Conservation (phyloP, 2,329 filamentous ascomycete species). For the Metarhizium rileyi region DNA sequence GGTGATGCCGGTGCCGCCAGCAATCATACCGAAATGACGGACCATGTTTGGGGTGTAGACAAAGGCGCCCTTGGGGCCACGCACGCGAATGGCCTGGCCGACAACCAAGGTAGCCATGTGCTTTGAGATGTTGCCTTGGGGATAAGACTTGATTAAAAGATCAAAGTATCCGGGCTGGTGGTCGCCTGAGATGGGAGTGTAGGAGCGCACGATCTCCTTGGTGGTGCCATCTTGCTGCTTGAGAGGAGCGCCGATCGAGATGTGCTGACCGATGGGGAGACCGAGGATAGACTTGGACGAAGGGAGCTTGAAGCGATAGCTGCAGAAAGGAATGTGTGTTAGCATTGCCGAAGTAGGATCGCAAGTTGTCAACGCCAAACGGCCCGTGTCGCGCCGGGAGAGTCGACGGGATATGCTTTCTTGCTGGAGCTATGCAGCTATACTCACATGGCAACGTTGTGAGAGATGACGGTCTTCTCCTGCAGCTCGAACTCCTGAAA, state of each 20-base stretch:
- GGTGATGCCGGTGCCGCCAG: conserved; percentile 93
- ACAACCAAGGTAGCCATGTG: conserved; percentile 75
- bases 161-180: conserved; percentile 88
- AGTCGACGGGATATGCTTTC: too few relatives aligned
- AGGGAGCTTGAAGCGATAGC: conserved; percentile 88
- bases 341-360: conserved; percentile 1
- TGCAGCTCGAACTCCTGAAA: conserved; percentile 91
- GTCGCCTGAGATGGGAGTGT: conserved; percentile 86
- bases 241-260: conserved; percentile 80
- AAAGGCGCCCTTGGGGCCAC: conserved; percentile 94
- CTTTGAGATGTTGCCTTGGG: conserved; percentile 94
- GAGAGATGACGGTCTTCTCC: conserved; percentile 91
- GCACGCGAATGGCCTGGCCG: conserved; percentile 81
- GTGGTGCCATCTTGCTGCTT: conserved; percentile 55
- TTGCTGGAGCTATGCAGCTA: too few relatives aligned
- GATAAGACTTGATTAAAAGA: conserved; percentile 95
- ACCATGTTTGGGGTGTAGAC: conserved; percentile 97
- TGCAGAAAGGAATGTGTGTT: conserved; percentile 21
- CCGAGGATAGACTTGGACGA: conserved; percentile 72
- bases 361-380: too few relatives aligned
- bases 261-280: conserved; percentile 96
- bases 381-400: too few relatives aligned
- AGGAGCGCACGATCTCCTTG: conserved; percentile 83
- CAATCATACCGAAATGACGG: conserved; percentile 93
- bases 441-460: conserved; percentile 91